Evolutionary conservation across 1,139 yeast species (phyloP).

Genomic region (Blastobotrys proliferans): DNA sequence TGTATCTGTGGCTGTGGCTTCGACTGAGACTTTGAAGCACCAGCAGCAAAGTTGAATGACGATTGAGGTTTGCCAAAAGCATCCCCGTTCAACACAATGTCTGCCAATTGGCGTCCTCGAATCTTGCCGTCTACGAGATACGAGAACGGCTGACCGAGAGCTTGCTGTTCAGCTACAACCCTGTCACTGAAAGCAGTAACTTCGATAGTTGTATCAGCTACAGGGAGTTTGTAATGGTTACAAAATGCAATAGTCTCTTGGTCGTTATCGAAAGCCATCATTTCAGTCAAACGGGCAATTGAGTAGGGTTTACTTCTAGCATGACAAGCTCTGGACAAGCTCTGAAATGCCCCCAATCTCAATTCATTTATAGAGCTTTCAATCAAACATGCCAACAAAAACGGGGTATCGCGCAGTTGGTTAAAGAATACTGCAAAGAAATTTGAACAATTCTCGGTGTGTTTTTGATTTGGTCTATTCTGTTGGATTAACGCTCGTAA

Average conservation of each 20-base stretch:
- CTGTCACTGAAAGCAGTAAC: constrained; percentile 50
- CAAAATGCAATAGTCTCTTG: constrained; percentile 57
- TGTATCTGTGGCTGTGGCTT: not conserved
- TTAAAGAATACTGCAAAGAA: constrained; percentile 64
- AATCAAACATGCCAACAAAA: constrained; percentile 65
- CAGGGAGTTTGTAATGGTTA: constrained; percentile 57
- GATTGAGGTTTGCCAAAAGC: not conserved
- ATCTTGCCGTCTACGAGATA: constrained; percentile 48
- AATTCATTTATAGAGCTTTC: constrained; percentile 81
- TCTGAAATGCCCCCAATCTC: constrained; percentile 67
- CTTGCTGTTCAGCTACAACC: constrained; percentile 45
- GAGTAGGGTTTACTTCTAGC: constrained; percentile 65
- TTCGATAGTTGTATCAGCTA: constrained; percentile 49
- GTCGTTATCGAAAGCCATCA: constrained; percentile 63
- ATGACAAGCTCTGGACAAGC: constrained; percentile 67
- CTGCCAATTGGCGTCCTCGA: constrained; percentile 27
- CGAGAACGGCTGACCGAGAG: constrained; percentile 54
- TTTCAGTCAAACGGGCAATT: constrained; percentile 42
- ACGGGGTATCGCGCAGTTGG: constrained; percentile 55
- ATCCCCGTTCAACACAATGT: constrained; percentile 30
- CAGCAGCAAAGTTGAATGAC: not conserved
- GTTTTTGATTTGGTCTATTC: constrained; percentile 45
- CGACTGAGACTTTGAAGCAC: not conserved
- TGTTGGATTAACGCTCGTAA: constrained; percentile 64
- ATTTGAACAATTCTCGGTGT: constrained; percentile 59